Percentiles rank a stretch among this genome's conserved stretches.
phyloP scores from a whole-genome alignment of 805 yeast species.

The Candida nonsorbophila region DNA sequence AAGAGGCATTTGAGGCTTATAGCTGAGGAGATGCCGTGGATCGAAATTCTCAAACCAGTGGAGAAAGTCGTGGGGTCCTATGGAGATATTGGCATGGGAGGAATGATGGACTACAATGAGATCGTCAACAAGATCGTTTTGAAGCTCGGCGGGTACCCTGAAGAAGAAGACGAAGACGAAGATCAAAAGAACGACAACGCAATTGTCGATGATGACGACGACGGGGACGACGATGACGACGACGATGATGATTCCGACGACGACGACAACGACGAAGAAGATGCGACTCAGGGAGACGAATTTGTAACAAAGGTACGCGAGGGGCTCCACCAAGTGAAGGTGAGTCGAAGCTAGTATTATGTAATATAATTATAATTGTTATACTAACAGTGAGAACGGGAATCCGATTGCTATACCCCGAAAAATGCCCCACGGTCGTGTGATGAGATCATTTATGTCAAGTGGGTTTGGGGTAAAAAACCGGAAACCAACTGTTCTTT shows the following conservation, averaged over 20 bases:
- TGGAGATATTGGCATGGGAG: slow-evolving; percentile 99
- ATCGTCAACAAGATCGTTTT: slow-evolving; percentile 80
- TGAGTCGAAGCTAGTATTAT: too few relatives aligned
- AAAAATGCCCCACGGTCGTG: too few relatives aligned
- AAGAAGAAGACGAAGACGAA: slow-evolving; percentile 41
- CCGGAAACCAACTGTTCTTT: too few relatives aligned
- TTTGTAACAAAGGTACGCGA: too few relatives aligned
- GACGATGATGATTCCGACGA: slow-evolving; percentile 25
- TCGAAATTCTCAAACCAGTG: slow-evolving; percentile 87
- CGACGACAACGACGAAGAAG: slow-evolving; percentile 12
- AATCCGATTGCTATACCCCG: too few relatives aligned
- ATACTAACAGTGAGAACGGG: too few relatives aligned
- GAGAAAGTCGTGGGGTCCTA: slow-evolving; percentile 89
- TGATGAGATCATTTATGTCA: too few relatives aligned
- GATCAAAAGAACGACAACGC: slow-evolving; percentile 26
- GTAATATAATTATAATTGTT: too few relatives aligned
- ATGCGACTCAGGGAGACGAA: slow-evolving; percentile 2
- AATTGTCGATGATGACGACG: slow-evolving; percentile 41
- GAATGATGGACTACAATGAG: slow-evolving; percentile 97
- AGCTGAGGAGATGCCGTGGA: slow-evolving; percentile 91
- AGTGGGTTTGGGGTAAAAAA: too few relatives aligned
- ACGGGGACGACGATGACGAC: slow-evolving; percentile 42
- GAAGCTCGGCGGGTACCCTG: slow-evolving; percentile 54
- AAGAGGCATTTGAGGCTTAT: slow-evolving; percentile 73
- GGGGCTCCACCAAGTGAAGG: too few relatives aligned